Evolutionary conservation across 2,329 filamentous ascomycete genomes (phyloP).

Genomic region (Aspergillus sp.): DNA sequence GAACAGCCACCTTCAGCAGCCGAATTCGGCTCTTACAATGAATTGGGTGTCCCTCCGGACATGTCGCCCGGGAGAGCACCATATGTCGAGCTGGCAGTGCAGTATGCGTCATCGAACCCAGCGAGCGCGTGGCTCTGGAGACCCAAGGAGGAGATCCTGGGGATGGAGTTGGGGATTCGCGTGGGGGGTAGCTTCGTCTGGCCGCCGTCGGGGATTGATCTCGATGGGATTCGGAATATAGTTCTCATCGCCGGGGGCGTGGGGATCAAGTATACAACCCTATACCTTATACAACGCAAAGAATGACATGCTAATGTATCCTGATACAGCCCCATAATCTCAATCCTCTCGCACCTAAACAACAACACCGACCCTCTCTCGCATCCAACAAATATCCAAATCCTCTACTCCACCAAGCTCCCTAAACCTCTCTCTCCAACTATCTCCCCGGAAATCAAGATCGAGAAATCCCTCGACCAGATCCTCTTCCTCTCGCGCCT

Average conservation of each 20-base stretch:
- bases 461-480: constrained; percentile 17
- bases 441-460: not conserved
- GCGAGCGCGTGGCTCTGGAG: constrained; percentile 71
- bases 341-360: constrained; percentile 57
- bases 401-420: constrained; percentile 56
- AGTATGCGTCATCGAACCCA: constrained; percentile 61
- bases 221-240: constrained; percentile 45
- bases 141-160: constrained; percentile 47
- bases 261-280: constrained; percentile 59
- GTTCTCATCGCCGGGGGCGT: constrained; percentile 76
- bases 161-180: constrained; percentile 54
- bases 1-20: constrained; percentile 9
- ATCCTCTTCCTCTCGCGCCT: constrained; percentile 44
- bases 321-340: constrained; percentile 55
- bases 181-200: constrained; percentile 76
- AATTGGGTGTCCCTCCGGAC: constrained; percentile 12
- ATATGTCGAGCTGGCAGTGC: constrained; percentile 72
- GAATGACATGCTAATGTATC: not conserved
- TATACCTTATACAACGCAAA: not conserved
- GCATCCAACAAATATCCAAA: constrained; percentile 41
- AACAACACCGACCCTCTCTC: constrained; percentile 24
- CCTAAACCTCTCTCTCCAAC: constrained; percentile 2
- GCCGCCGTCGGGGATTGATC: constrained; percentile 48
- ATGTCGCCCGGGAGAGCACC: constrained; percentile 23
- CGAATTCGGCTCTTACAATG: constrained; percentile 10